Evolutionary conservation across 306 rosid species (phyloP), one percentile per base, ranked within the genome.

Genomic region (Malus sieversii): DNA sequence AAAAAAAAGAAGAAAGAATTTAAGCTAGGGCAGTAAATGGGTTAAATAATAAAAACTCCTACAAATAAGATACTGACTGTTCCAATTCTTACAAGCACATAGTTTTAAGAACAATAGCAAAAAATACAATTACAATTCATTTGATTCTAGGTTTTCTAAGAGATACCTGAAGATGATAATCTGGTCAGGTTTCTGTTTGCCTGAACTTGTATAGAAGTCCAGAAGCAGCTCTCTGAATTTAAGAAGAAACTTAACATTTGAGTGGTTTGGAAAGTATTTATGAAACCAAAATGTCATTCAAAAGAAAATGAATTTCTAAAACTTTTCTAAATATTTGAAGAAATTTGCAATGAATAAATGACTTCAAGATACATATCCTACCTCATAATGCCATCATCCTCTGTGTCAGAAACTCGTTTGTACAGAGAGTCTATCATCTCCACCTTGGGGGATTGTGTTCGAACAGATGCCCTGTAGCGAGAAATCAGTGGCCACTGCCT

Each of bases 321-420:
- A 23, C 45, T 29, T 29, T 46, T 44, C 11, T 15, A 1, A 25
- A 40, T 59, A 38, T 4, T 45, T 9, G 10, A 18, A 3, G 30
- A 63, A 30, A 20, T 8, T 32, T 29, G 61, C 16, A 44, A 10
- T 15, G 32, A 11, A 10, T 1, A 13, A 38, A 67, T 35, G 5
- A 22, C 32, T 32, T 44, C 35, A 33, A 71, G 66, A 52, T 30
- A 13, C 55, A 72, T 16, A n/a, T 13, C 61, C 11, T 16, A 95
- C 98, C 98, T 92, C 75, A 95, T 79, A 1, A 92, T 96, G 23
- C 99, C 99, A 8, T 96, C 96, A 81, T 96, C 99, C 16, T 83
- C 89, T 0, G 83, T 82, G 0, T 85, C 98, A 65, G 93, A 84
- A 13, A 85, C 84, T 57, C 75, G 84, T 86, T 92, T 96, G 67